Conservation (phyloP, 495 filamentous ascomycete genomes). For the Lentithecium fluviatile region DNA sequence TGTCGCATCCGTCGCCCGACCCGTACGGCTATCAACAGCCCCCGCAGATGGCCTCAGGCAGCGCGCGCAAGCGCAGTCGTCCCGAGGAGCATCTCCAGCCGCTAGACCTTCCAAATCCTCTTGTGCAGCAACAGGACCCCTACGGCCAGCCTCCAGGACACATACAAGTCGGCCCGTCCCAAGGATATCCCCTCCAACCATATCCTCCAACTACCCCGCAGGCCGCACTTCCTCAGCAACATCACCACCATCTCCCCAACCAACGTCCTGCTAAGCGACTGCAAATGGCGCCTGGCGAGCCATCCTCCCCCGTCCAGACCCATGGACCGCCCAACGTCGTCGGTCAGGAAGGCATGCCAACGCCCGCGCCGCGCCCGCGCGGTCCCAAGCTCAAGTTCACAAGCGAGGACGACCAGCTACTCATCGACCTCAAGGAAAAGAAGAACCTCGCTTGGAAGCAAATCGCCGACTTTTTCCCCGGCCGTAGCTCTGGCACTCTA, state of each 20-base stretch:
- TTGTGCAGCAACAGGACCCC: slow-evolving; percentile 31
- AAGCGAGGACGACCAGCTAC: slow-evolving; percentile 77
- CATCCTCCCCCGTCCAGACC: slow-evolving; percentile 28
- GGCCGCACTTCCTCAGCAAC: slow-evolving; percentile 30
- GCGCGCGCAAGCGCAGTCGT: slow-evolving; percentile 37
- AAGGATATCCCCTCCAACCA: slow-evolving; percentile 40
- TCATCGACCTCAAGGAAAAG: slow-evolving; percentile 88
- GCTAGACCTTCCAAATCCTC: slow-evolving; percentile 25
- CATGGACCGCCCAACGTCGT: slow-evolving; percentile 67
- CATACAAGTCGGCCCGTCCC: slow-evolving; percentile 25
- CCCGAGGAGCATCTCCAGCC: slow-evolving; percentile 36
- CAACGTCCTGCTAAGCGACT: slow-evolving; percentile 55
- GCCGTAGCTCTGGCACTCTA: slow-evolving; percentile 79
- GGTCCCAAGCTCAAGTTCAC: slow-evolving; percentile 90
- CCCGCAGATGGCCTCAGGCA: slow-evolving; percentile 3
- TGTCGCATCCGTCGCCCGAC: slow-evolving; percentile 33
- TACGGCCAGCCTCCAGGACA: slow-evolving; percentile 34
- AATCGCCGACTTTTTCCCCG: slow-evolving; percentile 91
- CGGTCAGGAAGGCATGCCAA: slow-evolving; percentile 78
- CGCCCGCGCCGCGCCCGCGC: slow-evolving; percentile 69
- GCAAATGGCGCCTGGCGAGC: slow-evolving; percentile 44
- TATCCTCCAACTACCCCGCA: slow-evolving; percentile 31
- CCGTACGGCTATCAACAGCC: slow-evolving; percentile 20
- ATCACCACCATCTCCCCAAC: slow-evolving; percentile 71
- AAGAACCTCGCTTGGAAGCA: slow-evolving; percentile 94